Evolutionary conservation across 2,329 filamentous ascomycete genomes (phyloP), one percentile per base, ranked within the genome.

Genomic region (Microcyclospora pomicola): DNA sequence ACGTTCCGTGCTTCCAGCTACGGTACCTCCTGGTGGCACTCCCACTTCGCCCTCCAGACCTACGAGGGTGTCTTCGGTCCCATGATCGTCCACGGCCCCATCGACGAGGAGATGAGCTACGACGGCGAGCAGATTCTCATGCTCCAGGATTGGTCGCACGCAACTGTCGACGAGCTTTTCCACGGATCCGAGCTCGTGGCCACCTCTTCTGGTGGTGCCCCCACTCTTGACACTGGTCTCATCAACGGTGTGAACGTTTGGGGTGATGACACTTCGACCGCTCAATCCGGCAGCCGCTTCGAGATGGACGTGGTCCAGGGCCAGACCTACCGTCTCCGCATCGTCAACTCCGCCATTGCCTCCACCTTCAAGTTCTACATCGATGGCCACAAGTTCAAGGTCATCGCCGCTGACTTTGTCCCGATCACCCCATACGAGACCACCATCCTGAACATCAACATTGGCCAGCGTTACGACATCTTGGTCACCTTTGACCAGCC

Each of bases 161-260:
- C 41, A 13, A 58, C 61, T 19, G 55, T 58, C 12, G 58, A 63
- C 35, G 49, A 54, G 27, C 54, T 61, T 31, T 63, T 54, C 33
- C 29, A 40, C 11, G 33, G 33, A 29, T 39, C 39, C 6, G 35
- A 40, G 28, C 39, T 33, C 10, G 37, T 38, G 12, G 15, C 5
- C 24, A n/a, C 34, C 14, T 15, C 35, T 11, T 15, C 14, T 27
- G 38, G 38, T 1, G 54, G 54, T 12, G 58, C 61, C 3, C 58
- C 51, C 9, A 58, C 50, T 3, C 50, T 65, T 9, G 60, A 64
- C 45, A 66, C 59, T 35, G 61, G 58, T 37, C 49, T 66, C 5
- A 65, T 66, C 51, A 66, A 66, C 45, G 63, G 63, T 15, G 60
- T 55, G 42, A 66, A 66, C 43, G 54, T 56, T 1, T 63, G 54